These are phyloP conservation scores for Erodium moschatum DNA, from an alignment of 441 rosid genomes.

Conservation along the genomic window DNA sequence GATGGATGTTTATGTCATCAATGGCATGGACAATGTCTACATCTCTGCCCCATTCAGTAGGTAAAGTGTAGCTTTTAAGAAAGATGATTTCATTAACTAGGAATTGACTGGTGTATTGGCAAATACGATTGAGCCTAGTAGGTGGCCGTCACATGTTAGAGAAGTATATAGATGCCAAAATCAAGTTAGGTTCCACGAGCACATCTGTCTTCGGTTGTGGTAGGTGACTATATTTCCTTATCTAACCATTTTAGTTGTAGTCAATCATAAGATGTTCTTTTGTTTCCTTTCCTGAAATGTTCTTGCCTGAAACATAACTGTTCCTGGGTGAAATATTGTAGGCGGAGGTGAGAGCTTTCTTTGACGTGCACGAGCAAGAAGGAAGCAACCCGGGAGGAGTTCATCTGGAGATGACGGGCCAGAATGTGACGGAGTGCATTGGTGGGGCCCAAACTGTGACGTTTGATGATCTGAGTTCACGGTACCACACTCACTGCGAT, in stretches of 20 bases:
- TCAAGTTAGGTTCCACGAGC: neutral
- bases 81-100: neutral
- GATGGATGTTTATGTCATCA: neutral
- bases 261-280: too few relatives aligned
- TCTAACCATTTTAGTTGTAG: too few relatives aligned
- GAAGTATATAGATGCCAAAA: neutral
- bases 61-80: neutral
- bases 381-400: neutral
- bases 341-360: conserved; percentile 96
- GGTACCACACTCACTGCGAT: conserved; percentile 92
- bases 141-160: neutral
- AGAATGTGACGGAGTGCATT: conserved; percentile 31
- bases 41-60: neutral
- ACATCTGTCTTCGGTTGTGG: neutral
- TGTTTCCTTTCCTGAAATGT: neutral
- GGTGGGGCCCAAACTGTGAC: conserved; percentile 92
- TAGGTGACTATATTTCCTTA: neutral
- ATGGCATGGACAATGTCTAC: neutral
- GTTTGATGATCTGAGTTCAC: conserved; percentile 77
- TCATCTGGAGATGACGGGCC: neutral
- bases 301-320: neutral
- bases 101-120: neutral
- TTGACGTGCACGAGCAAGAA: conserved; percentile 52
- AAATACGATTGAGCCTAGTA: too few relatives aligned
- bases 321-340: conserved; percentile 15